Base-by-base conservation (phyloP, 352 stramenopile species). In the Pythium diclinum region DNA sequence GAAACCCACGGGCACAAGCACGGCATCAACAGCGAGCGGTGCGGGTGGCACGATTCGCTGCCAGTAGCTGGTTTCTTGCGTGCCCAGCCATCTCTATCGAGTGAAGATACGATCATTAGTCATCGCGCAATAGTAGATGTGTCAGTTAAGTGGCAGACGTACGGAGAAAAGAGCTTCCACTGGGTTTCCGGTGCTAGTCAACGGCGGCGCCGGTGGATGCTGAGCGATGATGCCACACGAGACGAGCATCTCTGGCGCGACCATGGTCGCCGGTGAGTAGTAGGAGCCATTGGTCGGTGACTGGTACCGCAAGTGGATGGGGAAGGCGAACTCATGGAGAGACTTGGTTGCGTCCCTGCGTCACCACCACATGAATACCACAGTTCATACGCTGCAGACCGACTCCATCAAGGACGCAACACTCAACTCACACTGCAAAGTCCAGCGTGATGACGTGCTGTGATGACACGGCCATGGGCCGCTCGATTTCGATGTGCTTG, bases 401-500 rank as follows among this genome's bases (percentile, higher is more conserved):
- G 30, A 34, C 36, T 55, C 25, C 9, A 33, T 16, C 21, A 25
- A 36, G 2, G 2, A 7, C 11, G 14, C 36, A 30, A 1, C 1
- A 75, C 65, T 23, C 56, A 76, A 75, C 65, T 23, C 56, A 78
- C 72, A 63, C 47, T 30, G 36, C 1, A 54, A 68, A 67, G 19
- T 74, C 68, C 19, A 78, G 54, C 10, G 61, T 52, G 21, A 76
- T 60, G 17, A 56, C 19, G 23, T 76, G 69, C 44, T 73, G 69
- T 1, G 56, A 44, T 3, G 69, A 76, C 5, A 76, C 69, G 6
- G 66, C 61, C 5, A 48, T 59, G 14, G 69, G 69, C 1, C 66
- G 55, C 51, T 76, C 69, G 36, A 76, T 76, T 34, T 76, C 69
- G 30, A 76, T 76, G 36, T 76, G 63, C 44, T 73, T 76, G 61